Evolutionary conservation across 352 stramenopile species (phyloP).

Genomic region (Albugo candida): DNA sequence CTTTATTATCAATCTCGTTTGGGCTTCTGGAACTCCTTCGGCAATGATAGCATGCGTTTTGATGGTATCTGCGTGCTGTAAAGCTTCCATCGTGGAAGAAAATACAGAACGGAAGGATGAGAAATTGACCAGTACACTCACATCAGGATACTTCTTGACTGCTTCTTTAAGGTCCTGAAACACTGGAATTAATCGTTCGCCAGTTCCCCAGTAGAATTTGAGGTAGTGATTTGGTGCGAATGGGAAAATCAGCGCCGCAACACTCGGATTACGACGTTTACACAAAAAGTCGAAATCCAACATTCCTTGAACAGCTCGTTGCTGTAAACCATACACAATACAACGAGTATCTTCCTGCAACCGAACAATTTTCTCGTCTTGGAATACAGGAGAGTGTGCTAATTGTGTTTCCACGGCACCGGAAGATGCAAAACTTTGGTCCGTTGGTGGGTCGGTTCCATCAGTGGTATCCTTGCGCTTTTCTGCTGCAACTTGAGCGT

Average conservation of each 20-base stretch:
- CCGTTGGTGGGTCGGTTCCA: too few species aligned
- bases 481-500: neutral
- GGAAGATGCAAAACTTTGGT: conserved; percentile 12
- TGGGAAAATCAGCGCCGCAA: conserved; percentile 89
- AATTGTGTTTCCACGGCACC: neutral
- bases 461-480: neutral
- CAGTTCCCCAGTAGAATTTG: conserved; percentile 94
- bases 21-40: conserved; percentile 89
- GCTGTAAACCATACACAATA: conserved; percentile 91
- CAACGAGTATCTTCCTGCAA: conserved; percentile 78
- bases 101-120: conserved; percentile 94
- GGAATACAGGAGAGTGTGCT: conserved; percentile 21
- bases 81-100: conserved; percentile 86
- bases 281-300: conserved; percentile 97
- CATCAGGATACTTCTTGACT: conserved; percentile 84
- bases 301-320: conserved; percentile 90
- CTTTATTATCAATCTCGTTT: conserved; percentile 90
- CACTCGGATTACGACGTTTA: conserved; percentile 86
- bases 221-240: conserved; percentile 92
- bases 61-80: conserved; percentile 84
- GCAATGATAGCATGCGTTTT: conserved; percentile 96
- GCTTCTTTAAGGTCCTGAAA: conserved; percentile 83
- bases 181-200: conserved; percentile 86
- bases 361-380: conserved; percentile 70
- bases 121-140: conserved; percentile 93